Evolutionary conservation across 2,329 filamentous ascomycete genomes (phyloP), one percentile per base, ranked within the genome.

Genomic region (Exserohilum rostratum): DNA sequence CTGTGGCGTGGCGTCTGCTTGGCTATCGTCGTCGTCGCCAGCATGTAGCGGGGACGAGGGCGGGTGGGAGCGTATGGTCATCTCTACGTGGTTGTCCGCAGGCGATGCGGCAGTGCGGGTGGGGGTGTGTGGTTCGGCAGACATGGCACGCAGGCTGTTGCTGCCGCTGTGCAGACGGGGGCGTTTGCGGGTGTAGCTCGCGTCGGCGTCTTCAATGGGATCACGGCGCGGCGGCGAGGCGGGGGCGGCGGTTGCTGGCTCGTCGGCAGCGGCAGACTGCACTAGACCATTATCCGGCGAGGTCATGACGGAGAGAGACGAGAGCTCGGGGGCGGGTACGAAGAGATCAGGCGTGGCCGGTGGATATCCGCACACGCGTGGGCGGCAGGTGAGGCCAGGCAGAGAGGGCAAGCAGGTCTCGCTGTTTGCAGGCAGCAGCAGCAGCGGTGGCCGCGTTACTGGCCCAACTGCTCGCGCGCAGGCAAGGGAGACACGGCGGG

Each of bases 101-200:
- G 58, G 51, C 48, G 56, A 56, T 25, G 55, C 51, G 58, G 59
- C 49, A 27, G 58, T 39, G 47, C 45, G 54, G 33, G 50, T 50
- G 43, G 57, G 55, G 17, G 64, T 49, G 7, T 61, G 51, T 15
- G 63, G 44, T 17, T 73, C 66, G 47, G 66, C 53, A 20, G 72
- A 69, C 63, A 74, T 71, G 59, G 66, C 65, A 50, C 65, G 66
- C 46, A 62, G 62, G 39, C 65, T 65, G 49, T 60, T 62, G 59
- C 58, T 62, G 61, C 71, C 77, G 63, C 75, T 74, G 63, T 76
- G 79, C 46, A 73, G 65, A 42, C 71, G 66, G 55, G 77, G 78
- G 65, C 78, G 76, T 71, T 81, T 81, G 66, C 78, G 77, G 29
- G 77, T 75, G 52, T 76, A 72, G 31, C 76, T 76, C 46, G 74